These are phyloP conservation scores for Hibiscus syriacus DNA, from an alignment of 345 rosid genomes.

Conservation along the genomic window DNA sequence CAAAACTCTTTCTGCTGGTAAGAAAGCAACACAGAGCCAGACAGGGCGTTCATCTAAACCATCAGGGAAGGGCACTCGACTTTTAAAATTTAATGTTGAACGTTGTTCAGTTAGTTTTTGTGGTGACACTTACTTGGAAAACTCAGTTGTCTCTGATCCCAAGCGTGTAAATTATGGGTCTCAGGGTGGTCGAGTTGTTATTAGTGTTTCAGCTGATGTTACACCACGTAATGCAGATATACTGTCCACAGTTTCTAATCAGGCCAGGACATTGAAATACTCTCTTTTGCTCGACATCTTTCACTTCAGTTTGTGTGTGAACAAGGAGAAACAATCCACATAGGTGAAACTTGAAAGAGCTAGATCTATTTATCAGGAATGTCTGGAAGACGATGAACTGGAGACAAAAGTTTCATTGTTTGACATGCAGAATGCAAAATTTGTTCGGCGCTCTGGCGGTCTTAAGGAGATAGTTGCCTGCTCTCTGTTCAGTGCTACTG, in stretches of 20 bases:
- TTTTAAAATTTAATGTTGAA: too few relatives aligned
- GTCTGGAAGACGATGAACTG: constrained; percentile 44
- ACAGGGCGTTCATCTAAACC: constrained; percentile 41
- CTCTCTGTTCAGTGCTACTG: too few relatives aligned
- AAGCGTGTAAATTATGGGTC: constrained; percentile 92
- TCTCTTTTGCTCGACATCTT: constrained; percentile 66
- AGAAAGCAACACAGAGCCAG: constrained; percentile 40
- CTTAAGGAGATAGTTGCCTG: constrained; percentile 72
- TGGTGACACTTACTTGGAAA: constrained; percentile 64
- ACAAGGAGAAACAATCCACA: constrained; percentile 80
- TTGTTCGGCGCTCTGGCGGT: constrained; percentile 81
- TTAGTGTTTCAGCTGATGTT: constrained; percentile 69
- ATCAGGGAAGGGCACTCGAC: too few relatives aligned
- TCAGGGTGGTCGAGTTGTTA: constrained; percentile 51
- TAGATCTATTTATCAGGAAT: constrained; percentile 71
- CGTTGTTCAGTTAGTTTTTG: too few relatives aligned
- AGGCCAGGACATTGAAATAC: constrained; percentile 52
- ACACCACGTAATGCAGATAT: constrained; percentile 64
- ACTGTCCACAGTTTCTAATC: constrained; percentile 45
- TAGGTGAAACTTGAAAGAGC: constrained; percentile 89
- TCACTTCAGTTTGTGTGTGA: constrained; percentile 58
- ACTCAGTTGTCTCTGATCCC: constrained; percentile 63
- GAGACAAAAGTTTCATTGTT: constrained; percentile 50
- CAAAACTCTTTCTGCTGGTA: constrained; percentile 48
- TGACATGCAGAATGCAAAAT: constrained; percentile 84